These are phyloP conservation scores for Penicillium parvum DNA, from an alignment of 495 filamentous ascomycete species.

Conservation along the genomic window DNA sequence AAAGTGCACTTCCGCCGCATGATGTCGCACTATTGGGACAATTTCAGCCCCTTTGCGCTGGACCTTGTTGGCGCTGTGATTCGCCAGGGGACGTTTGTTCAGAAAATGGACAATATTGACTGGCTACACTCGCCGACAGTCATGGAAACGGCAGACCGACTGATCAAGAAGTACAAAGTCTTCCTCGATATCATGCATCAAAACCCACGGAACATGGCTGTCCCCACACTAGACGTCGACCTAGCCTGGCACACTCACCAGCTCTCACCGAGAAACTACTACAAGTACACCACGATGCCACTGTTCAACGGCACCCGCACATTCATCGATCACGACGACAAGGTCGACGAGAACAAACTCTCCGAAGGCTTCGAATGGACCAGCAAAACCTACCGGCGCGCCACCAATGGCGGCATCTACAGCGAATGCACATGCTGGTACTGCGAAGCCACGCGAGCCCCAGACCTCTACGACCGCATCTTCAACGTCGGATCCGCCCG, in stretches of 20 bases:
- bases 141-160: conserved; percentile 57
- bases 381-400: conserved; percentile 60
- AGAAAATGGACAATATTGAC: conserved; percentile 76
- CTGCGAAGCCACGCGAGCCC: conserved; percentile 70
- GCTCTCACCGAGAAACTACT: conserved; percentile 60
- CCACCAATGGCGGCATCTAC: conserved; percentile 57
- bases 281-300: conserved; percentile 37
- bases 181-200: conserved; percentile 62
- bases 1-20: conserved; percentile 58
- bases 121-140: conserved; percentile 70
- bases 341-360: conserved; percentile 63
- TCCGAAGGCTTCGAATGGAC: conserved; percentile 70
- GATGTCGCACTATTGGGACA: conserved; percentile 81
- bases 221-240: conserved; percentile 82
- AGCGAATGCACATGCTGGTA: conserved; percentile 86
- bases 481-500: conserved; percentile 26
- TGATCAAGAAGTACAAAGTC: conserved; percentile 63
- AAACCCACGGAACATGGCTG: conserved; percentile 52
- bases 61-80: conserved; percentile 76
- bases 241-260: conserved; percentile 70
- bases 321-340: conserved; percentile 83
- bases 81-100: conserved; percentile 70
- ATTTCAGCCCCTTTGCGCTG: conserved; percentile 62
- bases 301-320: background rate
- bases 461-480: conserved; percentile 46